Percentiles rank a stretch among this genome's conserved stretches.
Evolutionary conservation across 2,329 filamentous ascomycete genomes (phyloP).

Genomic region (Tolypocladium tundrense): DNA sequence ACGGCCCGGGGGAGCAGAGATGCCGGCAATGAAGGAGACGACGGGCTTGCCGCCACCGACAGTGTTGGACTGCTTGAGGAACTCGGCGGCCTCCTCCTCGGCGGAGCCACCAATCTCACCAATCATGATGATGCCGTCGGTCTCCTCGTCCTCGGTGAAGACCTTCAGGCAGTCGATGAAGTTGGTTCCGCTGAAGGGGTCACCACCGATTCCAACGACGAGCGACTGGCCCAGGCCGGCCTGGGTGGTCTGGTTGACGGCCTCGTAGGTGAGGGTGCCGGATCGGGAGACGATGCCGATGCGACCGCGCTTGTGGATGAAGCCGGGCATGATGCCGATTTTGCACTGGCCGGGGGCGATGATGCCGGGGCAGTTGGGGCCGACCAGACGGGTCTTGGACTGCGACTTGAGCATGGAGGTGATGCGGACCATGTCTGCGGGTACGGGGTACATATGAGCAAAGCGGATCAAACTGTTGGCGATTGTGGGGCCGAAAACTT

Average conservation of each 20-base stretch:
- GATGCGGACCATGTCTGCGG: slow-evolving; percentile 92
- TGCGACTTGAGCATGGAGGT: slow-evolving; percentile 97
- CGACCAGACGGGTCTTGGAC: slow-evolving; percentile 90
- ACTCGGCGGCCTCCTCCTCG: slow-evolving; percentile 97
- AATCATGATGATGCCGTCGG: slow-evolving; percentile 99
- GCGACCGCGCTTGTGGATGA: slow-evolving; percentile 99
- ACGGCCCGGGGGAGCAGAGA: slow-evolving; percentile 89
- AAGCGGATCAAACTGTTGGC: slow-evolving; percentile 1
- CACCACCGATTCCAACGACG: slow-evolving; percentile 95
- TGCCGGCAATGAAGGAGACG: slow-evolving; percentile 96
- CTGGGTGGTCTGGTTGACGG: slow-evolving; percentile 98
- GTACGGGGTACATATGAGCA: slow-evolving; percentile 5
- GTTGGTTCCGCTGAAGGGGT: slow-evolving; percentile 98
- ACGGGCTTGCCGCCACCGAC: slow-evolving; percentile 80
- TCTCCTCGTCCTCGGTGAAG: slow-evolving; percentile 92
- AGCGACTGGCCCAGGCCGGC: slow-evolving; percentile 94
- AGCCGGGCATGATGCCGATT: slow-evolving; percentile 98
- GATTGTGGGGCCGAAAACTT: slow-evolving; percentile 22
- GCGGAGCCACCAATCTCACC: slow-evolving; percentile 96
- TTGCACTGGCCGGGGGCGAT: slow-evolving; percentile 96
- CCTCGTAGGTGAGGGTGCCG: slow-evolving; percentile 97
- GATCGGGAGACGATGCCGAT: slow-evolving; percentile 98
- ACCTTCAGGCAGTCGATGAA: slow-evolving; percentile 99
- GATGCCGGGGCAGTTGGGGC: slow-evolving; percentile 96
- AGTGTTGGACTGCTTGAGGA: slow-evolving; percentile 85